phyloP scores from a whole-genome alignment of 352 stramenopile genomes.

The Detonula confervacea region DNA sequence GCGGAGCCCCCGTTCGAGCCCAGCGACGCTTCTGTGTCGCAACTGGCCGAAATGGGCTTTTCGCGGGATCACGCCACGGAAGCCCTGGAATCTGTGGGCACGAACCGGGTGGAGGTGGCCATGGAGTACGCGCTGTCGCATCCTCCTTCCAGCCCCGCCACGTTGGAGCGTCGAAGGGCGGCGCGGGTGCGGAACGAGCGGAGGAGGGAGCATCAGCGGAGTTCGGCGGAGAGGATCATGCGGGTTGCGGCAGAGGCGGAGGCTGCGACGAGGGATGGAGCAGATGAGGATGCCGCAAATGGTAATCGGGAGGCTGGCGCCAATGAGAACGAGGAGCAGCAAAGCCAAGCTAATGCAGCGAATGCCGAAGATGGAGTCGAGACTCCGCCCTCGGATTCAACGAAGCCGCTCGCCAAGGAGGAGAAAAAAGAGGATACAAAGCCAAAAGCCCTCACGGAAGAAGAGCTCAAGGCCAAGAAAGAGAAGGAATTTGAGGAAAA shows the following conservation, averaged over 20 bases:
- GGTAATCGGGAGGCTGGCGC: neutral
- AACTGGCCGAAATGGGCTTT: slow-evolving; percentile 95
- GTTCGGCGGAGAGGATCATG: neutral
- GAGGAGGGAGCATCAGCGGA: slow-evolving; percentile 11
- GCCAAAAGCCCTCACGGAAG: slow-evolving; percentile 26
- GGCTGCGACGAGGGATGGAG: slow-evolving; percentile 19
- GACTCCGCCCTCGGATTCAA: neutral
- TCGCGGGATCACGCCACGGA: slow-evolving; percentile 88
- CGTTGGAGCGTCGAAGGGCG: slow-evolving; percentile 50
- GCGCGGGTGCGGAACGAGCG: slow-evolving; percentile 50
- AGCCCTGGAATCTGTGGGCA: slow-evolving; percentile 86
- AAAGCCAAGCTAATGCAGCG: neutral
- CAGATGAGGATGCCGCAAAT: slow-evolving; percentile 4
- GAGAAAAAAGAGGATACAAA: slow-evolving; percentile 20
- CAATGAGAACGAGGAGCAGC: neutral
- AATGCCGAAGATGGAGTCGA: slow-evolving; percentile 2
- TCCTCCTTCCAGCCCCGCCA: slow-evolving; percentile 78
- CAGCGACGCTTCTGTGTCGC: slow-evolving; percentile 91
- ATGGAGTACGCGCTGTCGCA: slow-evolving; percentile 96
- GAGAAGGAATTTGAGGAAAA: slow-evolving; percentile 54
- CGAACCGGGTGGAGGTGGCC: slow-evolving; percentile 88
- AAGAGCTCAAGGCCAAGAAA: slow-evolving; percentile 38
- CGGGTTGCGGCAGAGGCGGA: neutral
- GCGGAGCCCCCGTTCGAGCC: slow-evolving; percentile 88
- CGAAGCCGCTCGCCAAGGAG: neutral